phyloP scores from a whole-genome alignment of 2,329 filamentous ascomycete genomes.

The Aureobasidium sp. region DNA sequence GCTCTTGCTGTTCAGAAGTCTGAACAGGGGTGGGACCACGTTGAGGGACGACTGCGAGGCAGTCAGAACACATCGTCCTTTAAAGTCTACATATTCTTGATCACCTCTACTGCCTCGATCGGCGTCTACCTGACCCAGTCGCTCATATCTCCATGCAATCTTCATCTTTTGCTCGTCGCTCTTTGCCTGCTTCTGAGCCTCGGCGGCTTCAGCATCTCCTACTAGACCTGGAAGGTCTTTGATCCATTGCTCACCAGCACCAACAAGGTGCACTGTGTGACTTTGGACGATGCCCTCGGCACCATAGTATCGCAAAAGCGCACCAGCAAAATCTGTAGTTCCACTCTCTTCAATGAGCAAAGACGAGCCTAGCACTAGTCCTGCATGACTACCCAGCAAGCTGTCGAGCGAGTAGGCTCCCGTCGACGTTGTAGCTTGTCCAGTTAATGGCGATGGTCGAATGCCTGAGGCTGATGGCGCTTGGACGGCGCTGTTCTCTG shows the following conservation, averaged over 20 bases:
- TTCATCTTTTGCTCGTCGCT: constrained; percentile 75
- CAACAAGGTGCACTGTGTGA: constrained; percentile 80
- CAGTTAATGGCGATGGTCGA: constrained; percentile 81
- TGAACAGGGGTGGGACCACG: constrained; percentile 1
- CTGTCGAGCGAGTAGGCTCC: constrained; percentile 80
- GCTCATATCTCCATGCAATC: constrained; percentile 97
- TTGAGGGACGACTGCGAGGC: constrained; percentile 15
- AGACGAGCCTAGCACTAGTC: constrained; percentile 72
- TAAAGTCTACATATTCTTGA: constrained; percentile 24
- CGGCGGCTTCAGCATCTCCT: constrained; percentile 35
- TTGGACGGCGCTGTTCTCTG: neutral
- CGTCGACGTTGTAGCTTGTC: constrained; percentile 81
- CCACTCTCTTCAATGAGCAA: constrained; percentile 80
- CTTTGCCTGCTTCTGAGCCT: constrained; percentile 37
- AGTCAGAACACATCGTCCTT: constrained; percentile 12
- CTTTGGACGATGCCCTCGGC: constrained; percentile 90
- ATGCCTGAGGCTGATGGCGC: constrained; percentile 44
- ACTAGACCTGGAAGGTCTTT: constrained; percentile 73
- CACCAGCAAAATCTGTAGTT: constrained; percentile 87
- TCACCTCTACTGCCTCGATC: constrained; percentile 51
- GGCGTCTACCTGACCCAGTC: constrained; percentile 61
- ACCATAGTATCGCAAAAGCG: constrained; percentile 79
- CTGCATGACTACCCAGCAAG: constrained; percentile 77
- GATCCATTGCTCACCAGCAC: constrained; percentile 71
- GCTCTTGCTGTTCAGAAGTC: constrained; percentile 16